phyloP scores from a whole-genome alignment of 2,329 filamentous ascomycete genomes.

The Diaporthe australafricana region DNA sequence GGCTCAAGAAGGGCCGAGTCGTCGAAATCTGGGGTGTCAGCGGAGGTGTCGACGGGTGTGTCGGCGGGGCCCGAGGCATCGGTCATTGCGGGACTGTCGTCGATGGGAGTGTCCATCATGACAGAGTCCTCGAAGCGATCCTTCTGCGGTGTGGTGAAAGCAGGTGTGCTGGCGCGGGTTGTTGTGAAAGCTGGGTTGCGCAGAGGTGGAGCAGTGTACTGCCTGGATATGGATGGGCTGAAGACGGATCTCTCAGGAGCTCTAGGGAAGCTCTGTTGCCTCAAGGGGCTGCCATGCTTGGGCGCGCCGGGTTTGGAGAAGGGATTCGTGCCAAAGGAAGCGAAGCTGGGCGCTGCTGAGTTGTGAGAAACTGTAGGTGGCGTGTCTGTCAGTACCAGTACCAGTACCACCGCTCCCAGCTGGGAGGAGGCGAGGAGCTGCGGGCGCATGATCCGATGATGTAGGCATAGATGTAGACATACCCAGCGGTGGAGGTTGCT shows the following conservation, averaged over 20 bases:
- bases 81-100: conserved; percentile 70
- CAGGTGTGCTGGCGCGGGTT: conserved; percentile 5
- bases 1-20: conserved; percentile 45
- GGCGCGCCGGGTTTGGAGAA: conserved; percentile 45
- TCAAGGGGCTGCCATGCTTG: conserved; percentile 45
- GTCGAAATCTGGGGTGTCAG: conserved; percentile 53
- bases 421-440: background rate
- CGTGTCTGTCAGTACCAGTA: background rate
- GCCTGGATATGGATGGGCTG: conserved; percentile 55
- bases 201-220: conserved; percentile 63
- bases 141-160: conserved; percentile 67
- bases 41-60: conserved; percentile 49
- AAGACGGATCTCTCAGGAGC: conserved; percentile 60
- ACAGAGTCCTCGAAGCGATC: conserved; percentile 62
- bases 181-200: conserved; percentile 69
- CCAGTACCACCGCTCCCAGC: background rate
- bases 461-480: background rate
- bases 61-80: conserved; percentile 67
- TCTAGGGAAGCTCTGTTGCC: conserved; percentile 51
- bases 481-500: conserved; percentile 46
- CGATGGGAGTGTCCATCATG: conserved; percentile 67
- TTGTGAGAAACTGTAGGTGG: conserved; percentile 1
- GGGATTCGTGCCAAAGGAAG: conserved; percentile 42
- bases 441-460: conserved; percentile 9
- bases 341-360: background rate